phyloP scores from a whole-genome alignment of 208 protist genomes.

The Vickermania spadyakhi region DNA sequence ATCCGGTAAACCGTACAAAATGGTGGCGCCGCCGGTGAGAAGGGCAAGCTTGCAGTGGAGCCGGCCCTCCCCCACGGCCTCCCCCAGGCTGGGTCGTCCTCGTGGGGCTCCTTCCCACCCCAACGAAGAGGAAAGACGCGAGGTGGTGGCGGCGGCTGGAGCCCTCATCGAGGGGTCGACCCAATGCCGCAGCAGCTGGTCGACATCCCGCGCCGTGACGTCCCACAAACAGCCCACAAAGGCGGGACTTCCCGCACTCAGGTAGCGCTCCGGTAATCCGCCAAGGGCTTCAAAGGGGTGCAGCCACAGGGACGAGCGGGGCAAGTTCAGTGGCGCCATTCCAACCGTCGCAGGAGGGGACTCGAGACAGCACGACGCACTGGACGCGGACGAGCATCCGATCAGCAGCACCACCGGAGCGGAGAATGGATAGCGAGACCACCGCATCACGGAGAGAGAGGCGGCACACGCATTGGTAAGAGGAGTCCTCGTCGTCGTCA shows the following conservation, averaged over 20 bases:
- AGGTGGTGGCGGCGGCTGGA: neutral
- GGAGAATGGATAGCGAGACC: no score
- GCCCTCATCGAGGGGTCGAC: constrained; percentile 10
- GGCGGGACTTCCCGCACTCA: constrained; percentile 49
- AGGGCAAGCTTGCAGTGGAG: constrained; percentile 13
- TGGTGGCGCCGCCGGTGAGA: constrained; percentile 15
- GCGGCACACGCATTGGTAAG: neutral
- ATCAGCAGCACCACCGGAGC: constrained; percentile 57
- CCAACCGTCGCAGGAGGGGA: no score
- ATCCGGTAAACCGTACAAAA: constrained; percentile 2
- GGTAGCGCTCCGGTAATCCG: constrained; percentile 61
- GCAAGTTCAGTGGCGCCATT: no score
- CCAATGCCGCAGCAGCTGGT: constrained; percentile 44
- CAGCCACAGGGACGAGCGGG: no score
- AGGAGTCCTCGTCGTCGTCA: neutral
- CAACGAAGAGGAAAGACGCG: neutral
- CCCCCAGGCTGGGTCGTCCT: constrained; percentile 3
- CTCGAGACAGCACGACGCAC: constrained; percentile 11
- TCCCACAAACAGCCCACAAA: constrained; percentile 71
- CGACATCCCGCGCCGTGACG: constrained; percentile 72
- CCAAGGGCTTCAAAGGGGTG: constrained; percentile 28
- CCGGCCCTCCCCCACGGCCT: constrained; percentile 15
- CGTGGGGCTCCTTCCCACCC: neutral
- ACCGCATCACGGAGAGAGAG: no score
- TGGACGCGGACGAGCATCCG: constrained; percentile 71